Conservation (phyloP, 2,329 filamentous ascomycete genomes). For the Venturia aucupariae region DNA sequence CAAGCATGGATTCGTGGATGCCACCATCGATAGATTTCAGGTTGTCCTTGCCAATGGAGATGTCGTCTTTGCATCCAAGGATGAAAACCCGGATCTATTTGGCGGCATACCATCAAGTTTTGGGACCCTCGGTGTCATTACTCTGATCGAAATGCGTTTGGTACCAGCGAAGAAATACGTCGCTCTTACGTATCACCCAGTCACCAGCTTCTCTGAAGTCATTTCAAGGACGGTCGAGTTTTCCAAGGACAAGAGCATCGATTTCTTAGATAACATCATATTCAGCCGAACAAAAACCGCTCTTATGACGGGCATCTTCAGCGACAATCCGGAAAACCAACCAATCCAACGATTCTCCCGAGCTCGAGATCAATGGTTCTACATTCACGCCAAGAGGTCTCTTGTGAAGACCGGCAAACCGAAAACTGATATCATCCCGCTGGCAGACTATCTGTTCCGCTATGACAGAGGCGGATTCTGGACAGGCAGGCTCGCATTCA, state of each 20-base stretch:
- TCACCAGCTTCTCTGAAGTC: constrained; percentile 33
- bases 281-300: constrained; percentile 35
- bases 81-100: constrained; percentile 51
- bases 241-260: constrained; percentile 28
- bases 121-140: constrained; percentile 57
- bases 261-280: constrained; percentile 44
- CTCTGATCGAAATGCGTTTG: constrained; percentile 43
- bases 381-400: constrained; percentile 33
- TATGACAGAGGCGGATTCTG: constrained; percentile 64
- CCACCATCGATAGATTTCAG: constrained; percentile 52
- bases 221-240: constrained; percentile 28
- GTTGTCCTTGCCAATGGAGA: constrained; percentile 55
- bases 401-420: constrained; percentile 23
- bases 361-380: constrained; percentile 43
- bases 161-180: constrained; percentile 39
- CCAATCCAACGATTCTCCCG: constrained; percentile 29
- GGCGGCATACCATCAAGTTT: constrained; percentile 55
- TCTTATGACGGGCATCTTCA: constrained; percentile 37
- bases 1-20: constrained; percentile 57
- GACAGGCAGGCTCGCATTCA: constrained; percentile 53
- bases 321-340: not conserved
- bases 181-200: constrained; percentile 39
- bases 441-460: constrained; percentile 60
- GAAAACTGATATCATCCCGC: constrained; percentile 43
- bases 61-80: constrained; percentile 45